Base-by-base conservation (phyloP, 169 alveolate genomes). In the Cystoisospora suis region DNA sequence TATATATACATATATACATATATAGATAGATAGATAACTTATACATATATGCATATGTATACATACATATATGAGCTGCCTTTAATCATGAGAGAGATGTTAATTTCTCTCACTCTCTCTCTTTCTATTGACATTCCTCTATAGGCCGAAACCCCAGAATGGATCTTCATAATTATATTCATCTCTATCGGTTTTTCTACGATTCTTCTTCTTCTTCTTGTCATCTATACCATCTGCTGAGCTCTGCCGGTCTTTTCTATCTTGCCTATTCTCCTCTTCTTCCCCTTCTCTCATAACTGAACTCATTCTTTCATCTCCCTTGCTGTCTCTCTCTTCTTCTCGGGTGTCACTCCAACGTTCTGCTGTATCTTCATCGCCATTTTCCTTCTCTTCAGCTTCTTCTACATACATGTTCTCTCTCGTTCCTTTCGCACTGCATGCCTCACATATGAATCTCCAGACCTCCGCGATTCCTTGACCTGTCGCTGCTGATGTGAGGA, bases 391-490 rank as follows among this genome's bases (percentile, higher is more conserved):
- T 27, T 72, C 83, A 0, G 15, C 56, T 46, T 29, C 46, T 32
- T 69, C 80, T 44, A 53, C 29, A 12, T 53, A 12, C 29, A 15
- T 15, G 23, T 53, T 53, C 12, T 53, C 65, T 23, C 65, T 53
- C 29, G 23, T 23, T 23, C 23, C 65, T 23, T 53, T 53, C 65
- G 40, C 56, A 38, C 56, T 40, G 83, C 83, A 72, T 0, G 83
- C 83, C 6, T 72, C 83, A 56, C 83, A 72, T 23, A 72, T 38
- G 53, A 0, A 5, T 17, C 12, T 40, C 83, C 83, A 72, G 38
- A 72, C 58, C 56, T 72, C 58, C 27, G 83, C 83, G 56, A 72
- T 72, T 29, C 83, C 83, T 40, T 38, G 53, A 0, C 83, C 83
- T 9, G 83, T 36, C 7, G 56, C 34, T 9, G 83, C 49, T 34